Conservation (phyloP, 805 yeast species). For the Teunomyces stri region DNA sequence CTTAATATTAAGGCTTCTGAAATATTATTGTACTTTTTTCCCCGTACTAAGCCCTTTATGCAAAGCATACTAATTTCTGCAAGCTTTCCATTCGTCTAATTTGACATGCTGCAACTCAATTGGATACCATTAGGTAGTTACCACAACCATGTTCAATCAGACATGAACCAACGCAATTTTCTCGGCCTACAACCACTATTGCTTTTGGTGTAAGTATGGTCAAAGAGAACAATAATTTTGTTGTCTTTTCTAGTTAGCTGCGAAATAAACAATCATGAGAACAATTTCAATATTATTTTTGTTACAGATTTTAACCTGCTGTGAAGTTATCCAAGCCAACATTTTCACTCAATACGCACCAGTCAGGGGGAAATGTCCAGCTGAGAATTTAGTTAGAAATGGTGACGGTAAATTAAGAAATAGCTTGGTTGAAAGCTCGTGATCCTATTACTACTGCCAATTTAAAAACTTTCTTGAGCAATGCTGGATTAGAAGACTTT, state of each 20-base stretch:
- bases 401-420: slow-evolving; percentile 5
- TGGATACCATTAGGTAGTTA: too few relatives aligned
- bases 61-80: too few relatives aligned
- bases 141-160: too few relatives aligned
- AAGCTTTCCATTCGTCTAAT: too few relatives aligned
- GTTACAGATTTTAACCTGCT: not conserved
- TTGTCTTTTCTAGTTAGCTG: not conserved
- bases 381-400: not conserved
- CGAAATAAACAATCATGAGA: not conserved
- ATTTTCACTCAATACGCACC: slow-evolving; percentile 11
- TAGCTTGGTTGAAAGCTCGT: slow-evolving; percentile 9
- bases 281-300: not conserved
- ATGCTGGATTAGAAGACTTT: slow-evolving; percentile 9
- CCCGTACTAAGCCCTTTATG: too few relatives aligned
- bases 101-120: too few relatives aligned
- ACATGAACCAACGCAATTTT: too few relatives aligned
- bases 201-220: too few relatives aligned
- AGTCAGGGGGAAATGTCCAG: slow-evolving; percentile 10
- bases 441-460: slow-evolving; percentile 8
- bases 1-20: too few relatives aligned
- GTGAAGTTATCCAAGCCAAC: not conserved
- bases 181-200: too few relatives aligned
- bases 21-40: too few relatives aligned
- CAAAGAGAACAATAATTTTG: not conserved
- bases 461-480: slow-evolving; percentile 4